Evolutionary conservation across 148 eudicot genomes (phyloP).

Genomic region (Gaultheria prostrata): DNA sequence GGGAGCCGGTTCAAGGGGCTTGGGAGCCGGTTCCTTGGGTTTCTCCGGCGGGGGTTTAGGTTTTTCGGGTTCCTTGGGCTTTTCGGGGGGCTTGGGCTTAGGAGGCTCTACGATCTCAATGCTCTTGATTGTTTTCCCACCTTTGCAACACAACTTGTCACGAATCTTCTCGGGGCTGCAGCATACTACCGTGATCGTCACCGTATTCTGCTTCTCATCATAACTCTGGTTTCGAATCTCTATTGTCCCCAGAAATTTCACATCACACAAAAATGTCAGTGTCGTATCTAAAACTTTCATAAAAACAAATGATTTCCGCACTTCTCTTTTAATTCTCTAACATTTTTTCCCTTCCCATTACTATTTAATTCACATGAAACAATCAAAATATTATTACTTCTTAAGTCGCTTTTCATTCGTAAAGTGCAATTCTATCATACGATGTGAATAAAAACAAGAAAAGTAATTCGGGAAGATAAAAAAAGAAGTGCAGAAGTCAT

Average conservation of each 20-base stretch:
- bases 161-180: constrained; percentile 82
- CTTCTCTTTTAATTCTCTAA: background rate
- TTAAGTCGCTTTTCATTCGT: background rate
- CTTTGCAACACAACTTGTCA: constrained; percentile 69
- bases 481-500: background rate
- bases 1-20: no score
- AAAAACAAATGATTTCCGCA: background rate
- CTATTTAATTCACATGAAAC: background rate
- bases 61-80: constrained; percentile 15
- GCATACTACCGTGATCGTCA: constrained; percentile 68
- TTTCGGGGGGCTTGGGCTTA: constrained; percentile 24
- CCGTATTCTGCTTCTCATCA: constrained; percentile 67
- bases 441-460: background rate
- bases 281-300: background rate
- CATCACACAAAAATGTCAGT: background rate
- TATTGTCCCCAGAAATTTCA: constrained; percentile 30
- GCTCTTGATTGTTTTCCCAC: constrained; percentile 55
- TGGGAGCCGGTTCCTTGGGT: constrained; percentile 8
- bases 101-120: constrained; percentile 47
- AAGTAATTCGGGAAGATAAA: no score
- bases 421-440: background rate
- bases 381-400: background rate
- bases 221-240: constrained; percentile 74
- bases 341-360: no score
- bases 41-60: constrained; percentile 15